phyloP scores from a whole-genome alignment of 129 eudicot species.

The Daucus carota region DNA sequence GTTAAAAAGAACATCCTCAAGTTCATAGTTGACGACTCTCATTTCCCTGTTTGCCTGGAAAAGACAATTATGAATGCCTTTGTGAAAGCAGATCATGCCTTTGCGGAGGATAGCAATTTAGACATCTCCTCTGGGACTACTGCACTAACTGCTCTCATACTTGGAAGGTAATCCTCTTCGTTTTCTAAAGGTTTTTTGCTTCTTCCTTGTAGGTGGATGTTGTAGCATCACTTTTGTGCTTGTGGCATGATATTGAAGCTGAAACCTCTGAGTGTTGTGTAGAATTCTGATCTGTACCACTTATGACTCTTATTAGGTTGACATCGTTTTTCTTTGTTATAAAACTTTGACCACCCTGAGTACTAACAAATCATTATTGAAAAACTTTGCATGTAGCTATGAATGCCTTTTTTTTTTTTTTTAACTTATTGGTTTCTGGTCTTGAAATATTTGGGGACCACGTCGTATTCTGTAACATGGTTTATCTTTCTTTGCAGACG shows the following conservation, averaged over 20 bases:
- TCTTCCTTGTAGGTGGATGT: background rate
- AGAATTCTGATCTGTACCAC: background rate
- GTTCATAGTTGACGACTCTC: conserved; percentile 64
- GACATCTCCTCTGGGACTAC: conserved; percentile 95
- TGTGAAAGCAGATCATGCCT: conserved; percentile 75
- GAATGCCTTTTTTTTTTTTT: background rate
- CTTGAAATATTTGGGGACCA: background rate
- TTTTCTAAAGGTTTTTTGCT: conserved; percentile 6
- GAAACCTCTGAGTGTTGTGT: background rate
- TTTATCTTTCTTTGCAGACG: conserved; percentile 27
- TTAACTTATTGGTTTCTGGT: background rate
- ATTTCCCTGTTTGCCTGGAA: conserved; percentile 56
- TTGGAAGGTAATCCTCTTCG: conserved; percentile 54
- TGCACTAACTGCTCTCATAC: conserved; percentile 65
- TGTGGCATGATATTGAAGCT: background rate
- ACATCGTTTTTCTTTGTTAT: background rate
- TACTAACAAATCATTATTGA: background rate
- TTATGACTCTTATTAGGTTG: background rate
- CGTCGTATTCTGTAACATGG: background rate
- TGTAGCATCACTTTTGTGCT: background rate
- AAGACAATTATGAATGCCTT: conserved; percentile 74
- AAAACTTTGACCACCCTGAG: background rate
- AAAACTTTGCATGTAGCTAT: background rate
- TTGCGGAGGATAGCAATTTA: conserved; percentile 58
- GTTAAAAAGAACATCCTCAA: conserved; percentile 58